These are phyloP conservation scores for Stephanodiscus minutulus DNA, from an alignment of 108 stramenopile species.

Conservation along the genomic window DNA sequence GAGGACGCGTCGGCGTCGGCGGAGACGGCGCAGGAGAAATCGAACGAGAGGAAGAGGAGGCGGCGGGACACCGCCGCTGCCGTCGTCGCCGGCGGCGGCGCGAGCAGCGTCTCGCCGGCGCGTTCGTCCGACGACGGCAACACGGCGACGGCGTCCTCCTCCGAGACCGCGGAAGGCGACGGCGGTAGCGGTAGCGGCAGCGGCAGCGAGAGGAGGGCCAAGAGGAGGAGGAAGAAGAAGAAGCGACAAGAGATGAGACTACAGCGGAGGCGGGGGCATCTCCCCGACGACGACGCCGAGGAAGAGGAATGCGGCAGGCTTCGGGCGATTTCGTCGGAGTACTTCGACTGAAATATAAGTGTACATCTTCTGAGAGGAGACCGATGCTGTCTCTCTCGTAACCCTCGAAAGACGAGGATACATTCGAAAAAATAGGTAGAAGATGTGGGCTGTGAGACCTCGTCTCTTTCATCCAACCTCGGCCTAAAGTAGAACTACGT, in stretches of 20 bases:
- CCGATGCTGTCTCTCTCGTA: no score
- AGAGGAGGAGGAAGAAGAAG: constrained; percentile 4
- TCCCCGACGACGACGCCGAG: neutral
- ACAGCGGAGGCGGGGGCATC: neutral
- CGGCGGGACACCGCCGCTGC: neutral
- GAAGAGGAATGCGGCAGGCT: neutral
- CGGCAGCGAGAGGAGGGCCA: neutral
- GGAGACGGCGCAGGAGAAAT: neutral
- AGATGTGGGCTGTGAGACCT: no score
- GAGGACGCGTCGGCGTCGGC: no score
- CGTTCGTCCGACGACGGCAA: neutral
- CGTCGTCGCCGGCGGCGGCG: no score
- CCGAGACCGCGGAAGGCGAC: no score
- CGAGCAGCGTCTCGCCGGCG: neutral
- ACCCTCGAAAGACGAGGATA: no score
- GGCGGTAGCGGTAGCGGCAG: no score
- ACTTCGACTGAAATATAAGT: neutral
- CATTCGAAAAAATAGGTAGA: no score
- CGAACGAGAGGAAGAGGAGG: neutral
- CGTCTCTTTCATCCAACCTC: no score
- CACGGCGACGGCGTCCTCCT: neutral
- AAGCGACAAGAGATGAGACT: neutral
- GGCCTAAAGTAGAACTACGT: no score
- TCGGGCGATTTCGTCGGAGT: neutral
- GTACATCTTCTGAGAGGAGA: no score